Percentiles rank a stretch among this genome's conserved stretches.
These are phyloP conservation scores for Yamadazyma friedrichii DNA, from an alignment of 1,139 yeast genomes.

Conservation along the genomic window DNA sequence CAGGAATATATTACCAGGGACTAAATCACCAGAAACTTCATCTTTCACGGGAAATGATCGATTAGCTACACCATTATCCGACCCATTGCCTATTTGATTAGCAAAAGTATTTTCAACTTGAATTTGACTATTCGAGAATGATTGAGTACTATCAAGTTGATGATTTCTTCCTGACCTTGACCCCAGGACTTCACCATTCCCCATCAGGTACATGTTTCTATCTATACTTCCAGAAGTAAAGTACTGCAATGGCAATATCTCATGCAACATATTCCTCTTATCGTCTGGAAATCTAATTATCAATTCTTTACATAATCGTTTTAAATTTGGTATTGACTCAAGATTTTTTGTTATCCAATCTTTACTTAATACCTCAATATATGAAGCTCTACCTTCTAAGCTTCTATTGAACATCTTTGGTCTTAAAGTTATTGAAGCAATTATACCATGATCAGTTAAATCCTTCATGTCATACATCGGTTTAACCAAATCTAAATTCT, in stretches of 20 bases:
- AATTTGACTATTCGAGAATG: neutral
- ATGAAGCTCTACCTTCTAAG: conserved; percentile 11
- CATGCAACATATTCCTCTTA: neutral
- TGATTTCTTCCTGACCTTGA: neutral
- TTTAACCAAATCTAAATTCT: neutral
- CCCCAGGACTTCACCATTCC: too few relatives aligned
- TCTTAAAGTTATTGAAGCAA: conserved; percentile 4
- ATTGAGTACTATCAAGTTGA: neutral
- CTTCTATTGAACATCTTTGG: conserved; percentile 6
- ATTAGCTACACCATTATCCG: neutral
- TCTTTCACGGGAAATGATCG: neutral
- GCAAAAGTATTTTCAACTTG: conserved; percentile 3
- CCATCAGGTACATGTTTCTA: neutral
- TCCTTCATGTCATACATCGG: neutral
- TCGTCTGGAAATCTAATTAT: neutral
- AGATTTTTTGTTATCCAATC: neutral
- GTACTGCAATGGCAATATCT: neutral
- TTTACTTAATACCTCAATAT: conserved; percentile 4
- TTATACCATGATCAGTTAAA: conserved; percentile 3
- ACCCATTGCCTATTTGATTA: neutral
- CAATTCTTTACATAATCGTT: neutral
- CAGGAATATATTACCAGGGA: conserved; percentile 17
- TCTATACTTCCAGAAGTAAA: neutral
- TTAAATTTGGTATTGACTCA: neutral
- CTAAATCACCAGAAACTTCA: conserved; percentile 8